Percentiles rank a stretch among this genome's conserved stretches.
phyloP scores from a whole-genome alignment of 148 eudicot species.

The Vaccinium darrowii region DNA sequence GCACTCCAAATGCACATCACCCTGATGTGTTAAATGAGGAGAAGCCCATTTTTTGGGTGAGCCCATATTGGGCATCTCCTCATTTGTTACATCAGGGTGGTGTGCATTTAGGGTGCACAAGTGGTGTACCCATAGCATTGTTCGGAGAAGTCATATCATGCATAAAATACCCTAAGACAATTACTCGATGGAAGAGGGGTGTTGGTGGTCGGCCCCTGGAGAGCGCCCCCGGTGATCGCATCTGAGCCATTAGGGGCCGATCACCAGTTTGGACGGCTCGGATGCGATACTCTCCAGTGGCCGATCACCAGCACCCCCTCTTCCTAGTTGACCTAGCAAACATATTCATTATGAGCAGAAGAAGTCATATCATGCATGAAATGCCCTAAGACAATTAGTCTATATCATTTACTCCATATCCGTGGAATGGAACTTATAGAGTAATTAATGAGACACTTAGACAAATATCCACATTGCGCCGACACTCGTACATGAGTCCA shows the following conservation, averaged over 20 bases:
- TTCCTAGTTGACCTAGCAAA: not conserved
- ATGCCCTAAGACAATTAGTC: not conserved
- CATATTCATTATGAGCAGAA: not conserved
- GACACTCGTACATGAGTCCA: not conserved
- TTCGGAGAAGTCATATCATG: not conserved
- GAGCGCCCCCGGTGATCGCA: no score
- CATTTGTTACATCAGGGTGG: no score
- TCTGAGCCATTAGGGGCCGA: no score
- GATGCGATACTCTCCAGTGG: not conserved
- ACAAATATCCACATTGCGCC: not conserved
- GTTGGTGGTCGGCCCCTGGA: constrained; percentile 4
- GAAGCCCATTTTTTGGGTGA: no score
- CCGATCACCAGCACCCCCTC: not conserved
- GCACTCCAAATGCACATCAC: no score
- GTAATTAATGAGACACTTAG: not conserved
- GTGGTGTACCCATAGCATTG: no score
- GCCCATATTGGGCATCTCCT: no score
- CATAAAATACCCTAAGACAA: not conserved
- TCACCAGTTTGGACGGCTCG: no score
- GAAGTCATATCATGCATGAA: not conserved
- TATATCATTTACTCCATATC: not conserved
- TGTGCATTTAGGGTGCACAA: no score
- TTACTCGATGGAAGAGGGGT: constrained; percentile 83
- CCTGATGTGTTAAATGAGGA: no score
- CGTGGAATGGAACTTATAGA: not conserved